Conservation (phyloP, 2,329 filamentous ascomycete genomes). For the Raffaelea arxii region DNA sequence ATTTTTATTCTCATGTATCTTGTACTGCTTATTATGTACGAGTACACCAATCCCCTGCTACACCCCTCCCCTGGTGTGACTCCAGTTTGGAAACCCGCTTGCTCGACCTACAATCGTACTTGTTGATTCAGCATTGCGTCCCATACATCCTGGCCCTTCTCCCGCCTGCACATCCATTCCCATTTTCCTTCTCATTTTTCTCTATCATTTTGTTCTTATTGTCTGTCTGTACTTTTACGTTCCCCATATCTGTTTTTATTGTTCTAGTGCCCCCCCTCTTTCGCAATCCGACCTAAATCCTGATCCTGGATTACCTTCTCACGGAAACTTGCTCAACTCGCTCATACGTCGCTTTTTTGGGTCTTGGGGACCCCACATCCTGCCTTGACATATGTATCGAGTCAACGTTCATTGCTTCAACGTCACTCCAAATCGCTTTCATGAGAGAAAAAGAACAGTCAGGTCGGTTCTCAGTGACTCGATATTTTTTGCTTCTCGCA, state of each 20-base stretch:
- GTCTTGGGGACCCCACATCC: too few species aligned
- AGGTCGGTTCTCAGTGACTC: background rate
- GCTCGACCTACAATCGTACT: slow-evolving; percentile 3
- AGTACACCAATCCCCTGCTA: background rate
- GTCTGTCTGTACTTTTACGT: background rate
- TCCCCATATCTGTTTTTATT: background rate
- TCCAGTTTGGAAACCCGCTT: slow-evolving; percentile 3
- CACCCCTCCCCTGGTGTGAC: background rate
- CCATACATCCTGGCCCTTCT: background rate
- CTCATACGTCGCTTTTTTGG: background rate
- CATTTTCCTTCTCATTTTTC: background rate
- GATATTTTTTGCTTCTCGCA: background rate
- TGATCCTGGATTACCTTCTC: background rate
- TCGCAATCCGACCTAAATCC: background rate
- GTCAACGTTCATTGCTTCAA: background rate
- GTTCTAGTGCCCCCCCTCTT: background rate
- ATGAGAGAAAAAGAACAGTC: background rate
- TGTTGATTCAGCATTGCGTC: background rate
- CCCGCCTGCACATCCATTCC: background rate
- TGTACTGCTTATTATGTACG: background rate
- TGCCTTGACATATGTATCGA: background rate
- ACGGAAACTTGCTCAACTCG: background rate
- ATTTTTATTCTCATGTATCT: background rate
- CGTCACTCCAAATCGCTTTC: background rate
- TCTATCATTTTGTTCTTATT: background rate